These are phyloP conservation scores for Penicillium pancosmium DNA, from an alignment of 495 filamentous ascomycete species.

Conservation along the genomic window DNA sequence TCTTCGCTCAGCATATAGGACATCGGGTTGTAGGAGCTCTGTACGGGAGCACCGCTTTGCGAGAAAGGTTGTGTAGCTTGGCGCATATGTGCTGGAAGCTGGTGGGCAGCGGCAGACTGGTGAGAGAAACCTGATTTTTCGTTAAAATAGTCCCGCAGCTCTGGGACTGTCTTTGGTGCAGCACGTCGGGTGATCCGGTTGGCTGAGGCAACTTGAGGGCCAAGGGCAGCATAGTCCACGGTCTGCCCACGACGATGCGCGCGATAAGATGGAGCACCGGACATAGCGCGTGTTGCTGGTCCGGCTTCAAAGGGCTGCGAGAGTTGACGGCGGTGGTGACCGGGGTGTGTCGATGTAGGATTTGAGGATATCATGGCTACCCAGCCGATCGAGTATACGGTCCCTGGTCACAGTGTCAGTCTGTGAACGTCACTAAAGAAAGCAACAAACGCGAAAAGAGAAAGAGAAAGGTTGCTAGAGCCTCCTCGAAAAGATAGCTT, in stretches of 20 bases:
- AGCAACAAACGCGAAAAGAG: conserved; percentile 24
- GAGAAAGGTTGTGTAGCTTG: conserved; percentile 21
- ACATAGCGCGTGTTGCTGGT: conserved; percentile 16
- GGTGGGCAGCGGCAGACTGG: conserved; percentile 19
- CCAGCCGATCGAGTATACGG: conserved; percentile 28
- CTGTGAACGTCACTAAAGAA: conserved; percentile 33
- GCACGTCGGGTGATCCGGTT: conserved; percentile 25
- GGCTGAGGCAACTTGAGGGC: conserved; percentile 38
- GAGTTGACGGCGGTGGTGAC: conserved; percentile 81
- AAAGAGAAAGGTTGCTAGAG: conserved; percentile 28
- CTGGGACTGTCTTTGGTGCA: conserved; percentile 30
- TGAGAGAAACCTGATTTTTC: conserved; percentile 33
- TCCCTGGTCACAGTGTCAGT: conserved; percentile 44
- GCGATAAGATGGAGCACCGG: conserved; percentile 21
- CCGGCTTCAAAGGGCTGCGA: conserved; percentile 68
- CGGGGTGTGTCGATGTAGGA: conserved; percentile 28
- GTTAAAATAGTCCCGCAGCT: conserved; percentile 38
- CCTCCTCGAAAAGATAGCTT: conserved; percentile 16
- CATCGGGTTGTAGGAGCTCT: conserved; percentile 25
- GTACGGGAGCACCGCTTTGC: conserved; percentile 3
- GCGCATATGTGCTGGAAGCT: conserved; percentile 17
- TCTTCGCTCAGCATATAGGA: conserved; percentile 38
- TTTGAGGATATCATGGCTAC: conserved; percentile 30
- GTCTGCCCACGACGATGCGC: conserved; percentile 78
- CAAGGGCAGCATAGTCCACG: conserved; percentile 65